Base-by-base conservation (phyloP, 805 yeast species). In the Starmerella davenportii region DNA sequence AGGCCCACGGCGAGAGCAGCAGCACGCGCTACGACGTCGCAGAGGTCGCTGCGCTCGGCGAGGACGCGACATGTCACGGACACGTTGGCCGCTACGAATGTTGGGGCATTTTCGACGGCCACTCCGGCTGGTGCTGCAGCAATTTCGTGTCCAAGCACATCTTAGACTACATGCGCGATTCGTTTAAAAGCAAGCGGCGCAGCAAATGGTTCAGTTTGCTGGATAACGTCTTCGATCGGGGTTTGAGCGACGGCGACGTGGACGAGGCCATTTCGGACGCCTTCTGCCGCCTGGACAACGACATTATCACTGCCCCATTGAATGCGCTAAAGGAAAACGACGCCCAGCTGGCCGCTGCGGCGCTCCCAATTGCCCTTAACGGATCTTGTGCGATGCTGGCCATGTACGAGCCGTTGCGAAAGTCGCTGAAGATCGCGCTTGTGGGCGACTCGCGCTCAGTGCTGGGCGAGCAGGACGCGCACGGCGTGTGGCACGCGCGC, bases 71-170 rank as follows among this genome's bases (percentile, higher is more conserved):
- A 21, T 39, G 42, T 21, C 42, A 37, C 74, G 95, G 77, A 75
- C 78, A 68, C 79, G 87, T 54, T 81, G 92, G 44, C 18, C 31
- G 17, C 19, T 45, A 30, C 39, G 38, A 34, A 2, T 82, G 87
- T 54, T 87, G 90, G 69, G 93, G 95, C 4, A 72, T 90, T 0
- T 85, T 77, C 55, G 98, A 87, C 58, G 98, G 98, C 4, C 98
- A 87, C 58, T 79, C 93, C 2, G 98, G 98, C 17, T 82, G 93
- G 74, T 79, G 79, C 46, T 84, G 96, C 1, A 74, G 87, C 41
- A 69, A 79, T 16, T 78, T 75, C 52, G 65, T 87, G 42, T 66
- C 93, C 45, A 81, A 79, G 45, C 74, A 74, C 46, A 62, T 90
- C 47, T 72, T 90, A 21, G 70, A 70, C 40, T 71, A 68, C 49